Conservation (phyloP, 2,329 filamentous ascomycete species). For the Beauveria varroae region DNA sequence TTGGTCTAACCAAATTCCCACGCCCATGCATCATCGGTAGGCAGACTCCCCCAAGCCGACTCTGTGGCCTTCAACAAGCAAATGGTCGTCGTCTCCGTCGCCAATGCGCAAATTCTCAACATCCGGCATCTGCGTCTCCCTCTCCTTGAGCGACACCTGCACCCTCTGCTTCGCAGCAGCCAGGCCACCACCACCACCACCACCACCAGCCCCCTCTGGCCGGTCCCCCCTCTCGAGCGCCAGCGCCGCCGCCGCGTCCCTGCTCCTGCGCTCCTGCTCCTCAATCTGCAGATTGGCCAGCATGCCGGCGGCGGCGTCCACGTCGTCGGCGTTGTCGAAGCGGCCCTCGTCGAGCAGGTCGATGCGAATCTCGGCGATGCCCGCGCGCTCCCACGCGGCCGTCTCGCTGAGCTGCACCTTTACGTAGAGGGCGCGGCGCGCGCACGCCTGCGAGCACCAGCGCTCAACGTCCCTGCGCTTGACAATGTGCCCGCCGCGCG, state of each 20-base stretch:
- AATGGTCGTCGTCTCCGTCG: constrained; percentile 27
- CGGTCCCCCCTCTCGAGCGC: constrained; percentile 42
- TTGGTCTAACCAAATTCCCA: not conserved
- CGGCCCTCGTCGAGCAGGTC: constrained; percentile 61
- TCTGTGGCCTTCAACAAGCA: constrained; percentile 45
- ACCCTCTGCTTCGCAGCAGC: constrained; percentile 25
- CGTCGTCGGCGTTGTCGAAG: constrained; percentile 26
- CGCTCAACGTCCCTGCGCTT: constrained; percentile 65
- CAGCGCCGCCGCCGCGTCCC: constrained; percentile 34
- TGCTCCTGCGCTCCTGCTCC: constrained; percentile 32
- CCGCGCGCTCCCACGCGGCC: constrained; percentile 74
- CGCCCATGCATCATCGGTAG: not conserved
- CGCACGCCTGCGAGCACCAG: constrained; percentile 81
- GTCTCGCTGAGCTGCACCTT: constrained; percentile 82
- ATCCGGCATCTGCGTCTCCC: constrained; percentile 29
- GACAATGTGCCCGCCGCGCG: constrained; percentile 55
- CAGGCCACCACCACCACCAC: constrained; percentile 1
- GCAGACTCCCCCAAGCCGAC: constrained; percentile 24
- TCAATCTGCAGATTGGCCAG: constrained; percentile 37
- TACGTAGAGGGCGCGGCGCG: constrained; percentile 71
- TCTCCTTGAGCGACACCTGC: constrained; percentile 46
- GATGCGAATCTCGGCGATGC: constrained; percentile 47
- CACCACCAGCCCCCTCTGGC: too few species aligned
- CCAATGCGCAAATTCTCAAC: constrained; percentile 2
- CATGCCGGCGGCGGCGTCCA: constrained; percentile 28